Conservation (phyloP, 1,284 basidiomycete genomes). For the Anthracocystis setariae region DNA sequence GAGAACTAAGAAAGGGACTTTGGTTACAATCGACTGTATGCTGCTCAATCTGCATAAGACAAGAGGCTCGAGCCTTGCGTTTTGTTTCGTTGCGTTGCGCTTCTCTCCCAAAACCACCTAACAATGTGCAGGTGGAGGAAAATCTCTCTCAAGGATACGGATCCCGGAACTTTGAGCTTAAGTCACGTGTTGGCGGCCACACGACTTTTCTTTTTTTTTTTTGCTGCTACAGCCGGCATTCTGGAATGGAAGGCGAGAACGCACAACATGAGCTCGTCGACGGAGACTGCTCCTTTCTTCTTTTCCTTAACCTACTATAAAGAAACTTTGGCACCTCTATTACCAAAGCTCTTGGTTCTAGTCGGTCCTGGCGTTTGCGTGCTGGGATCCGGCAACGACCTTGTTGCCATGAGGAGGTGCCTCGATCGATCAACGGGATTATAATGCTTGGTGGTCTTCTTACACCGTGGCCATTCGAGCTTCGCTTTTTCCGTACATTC, state of each 20-base stretch:
- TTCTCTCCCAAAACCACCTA: too few relatives aligned
- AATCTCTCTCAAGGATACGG: not conserved
- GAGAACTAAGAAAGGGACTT: not conserved
- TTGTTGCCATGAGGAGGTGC: constrained; percentile 47
- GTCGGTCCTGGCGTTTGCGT: constrained; percentile 46
- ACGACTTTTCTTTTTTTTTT: not conserved
- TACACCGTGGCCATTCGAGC: constrained; percentile 36
- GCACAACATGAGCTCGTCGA: constrained; percentile 6
- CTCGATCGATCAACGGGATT: constrained; percentile 41
- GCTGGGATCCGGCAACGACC: constrained; percentile 37
- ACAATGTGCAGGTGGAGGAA: not conserved
- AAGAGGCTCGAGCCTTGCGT: not conserved
- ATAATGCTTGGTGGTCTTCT: constrained; percentile 49
- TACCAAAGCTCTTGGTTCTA: constrained; percentile 47
- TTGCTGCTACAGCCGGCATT: not conserved
- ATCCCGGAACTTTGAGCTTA: not conserved
- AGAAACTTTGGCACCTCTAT: constrained; percentile 46
- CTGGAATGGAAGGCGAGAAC: constrained; percentile 2
- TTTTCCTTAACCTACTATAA: constrained; percentile 52
- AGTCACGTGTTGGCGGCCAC: constrained; percentile 16
- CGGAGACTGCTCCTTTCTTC: constrained; percentile 11
- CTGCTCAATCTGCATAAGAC: too few relatives aligned
- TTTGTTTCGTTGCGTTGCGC: too few relatives aligned
- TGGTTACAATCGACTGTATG: too few relatives aligned
- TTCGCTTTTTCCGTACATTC: constrained; percentile 52